Percentiles rank a stretch among this genome's conserved stretches.
Conservation (phyloP, 805 yeast species). For the Nakazawaea molendinolei region DNA sequence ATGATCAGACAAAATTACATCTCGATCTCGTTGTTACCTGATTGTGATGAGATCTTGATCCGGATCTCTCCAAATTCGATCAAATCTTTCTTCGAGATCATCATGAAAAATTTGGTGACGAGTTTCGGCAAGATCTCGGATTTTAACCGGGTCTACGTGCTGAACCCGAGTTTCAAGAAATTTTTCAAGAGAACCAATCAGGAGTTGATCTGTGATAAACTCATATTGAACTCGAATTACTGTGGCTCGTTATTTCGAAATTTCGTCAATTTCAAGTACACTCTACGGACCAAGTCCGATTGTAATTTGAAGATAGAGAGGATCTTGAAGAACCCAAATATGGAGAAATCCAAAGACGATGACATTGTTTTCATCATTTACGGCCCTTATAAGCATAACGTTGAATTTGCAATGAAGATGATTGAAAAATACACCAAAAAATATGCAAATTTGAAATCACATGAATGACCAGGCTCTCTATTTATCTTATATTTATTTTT, state of each 20-base stretch:
- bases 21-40: slow-evolving; percentile 9
- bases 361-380: slow-evolving; percentile 8
- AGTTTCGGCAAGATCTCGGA: background rate
- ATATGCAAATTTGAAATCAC: slow-evolving; percentile 10
- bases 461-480: no score
- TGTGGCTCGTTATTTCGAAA: slow-evolving; percentile 11
- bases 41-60: slow-evolving; percentile 10
- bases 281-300: slow-evolving; percentile 9
- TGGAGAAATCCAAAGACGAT: slow-evolving; percentile 8
- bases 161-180: background rate
- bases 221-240: slow-evolving; percentile 7
- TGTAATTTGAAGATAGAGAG: slow-evolving; percentile 11
- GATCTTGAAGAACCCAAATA: background rate
- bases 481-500: no score
- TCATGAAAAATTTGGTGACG: slow-evolving; percentile 1
- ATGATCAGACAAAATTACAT: slow-evolving; percentile 5
- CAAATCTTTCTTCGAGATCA: slow-evolving; percentile 4
- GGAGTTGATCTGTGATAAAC: slow-evolving; percentile 4
- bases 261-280: slow-evolving; percentile 11
- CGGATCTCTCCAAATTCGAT: slow-evolving; percentile 8
- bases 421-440: slow-evolving; percentile 12
- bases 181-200: slow-evolving; percentile 5
- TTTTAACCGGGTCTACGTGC: slow-evolving; percentile 1
- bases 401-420: slow-evolving; percentile 12
- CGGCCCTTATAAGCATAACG: slow-evolving; percentile 12